Evolutionary conservation across 2,329 filamentous ascomycete genomes (phyloP), one percentile per base, ranked within the genome.

Genomic region (Trichoderma sp.): DNA sequence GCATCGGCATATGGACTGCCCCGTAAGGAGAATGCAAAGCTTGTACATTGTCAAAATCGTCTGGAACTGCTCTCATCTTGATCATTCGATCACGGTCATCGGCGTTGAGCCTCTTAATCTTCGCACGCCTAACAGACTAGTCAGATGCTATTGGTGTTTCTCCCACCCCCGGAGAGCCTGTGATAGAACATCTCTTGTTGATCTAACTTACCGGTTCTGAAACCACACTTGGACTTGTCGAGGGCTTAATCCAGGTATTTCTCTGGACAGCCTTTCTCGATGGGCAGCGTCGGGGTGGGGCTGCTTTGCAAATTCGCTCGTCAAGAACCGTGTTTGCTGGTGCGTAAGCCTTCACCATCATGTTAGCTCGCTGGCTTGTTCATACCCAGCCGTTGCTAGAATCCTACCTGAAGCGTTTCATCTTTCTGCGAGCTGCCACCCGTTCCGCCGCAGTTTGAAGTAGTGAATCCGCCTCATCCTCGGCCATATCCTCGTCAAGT

Each of bases 141-240:
- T 65, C 68, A 79, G 58, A 28, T 32, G n/a, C 20, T 34, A 23
- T 47, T 30, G 5, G 5, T 23, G 8, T 43, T 20, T 23, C 32
- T 39, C 50, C 34, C 1, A 20, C 15, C 13, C 13, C 13, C 13
- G 1, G 20, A n/a, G 23, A 13, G 17, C 26, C 39, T 50, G 26
- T 3, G 47, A 11, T 17, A 34, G 17, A 13, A 8, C 28, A 15
- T 78, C 87, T 34, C 30, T 13, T 59, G 3, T 59, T 12, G 2
- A 34, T n/a, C n/a, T 20, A 23, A 34, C 57, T 76, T 87, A 97
- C 95, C 95, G 90, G 82, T 98, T 98, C 82, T 98, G 95, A 82
- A 98, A 98, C 95, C 95, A 98, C 64, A 98, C 95, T 81, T 98
- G 95, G 28, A 98, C 95, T 80, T 98, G 95, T 73, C 95, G 90